A percentile compares a stretch with the other conserved stretches of the same genome.
phyloP scores from a whole-genome alignment of 139 green algal species.

The Haematococcus sp. region DNA sequence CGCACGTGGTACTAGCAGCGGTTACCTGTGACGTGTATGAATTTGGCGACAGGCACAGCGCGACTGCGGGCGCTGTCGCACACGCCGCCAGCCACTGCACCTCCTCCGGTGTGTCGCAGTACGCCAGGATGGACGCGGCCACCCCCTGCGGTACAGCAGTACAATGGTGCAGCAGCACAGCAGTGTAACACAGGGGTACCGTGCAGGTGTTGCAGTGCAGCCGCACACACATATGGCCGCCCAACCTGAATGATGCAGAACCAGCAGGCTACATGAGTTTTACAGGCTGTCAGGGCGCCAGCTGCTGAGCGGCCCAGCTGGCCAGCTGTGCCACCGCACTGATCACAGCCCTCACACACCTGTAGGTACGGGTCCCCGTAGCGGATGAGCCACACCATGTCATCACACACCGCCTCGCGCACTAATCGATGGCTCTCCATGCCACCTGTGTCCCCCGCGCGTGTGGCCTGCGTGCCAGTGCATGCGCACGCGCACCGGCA shows the following conservation, averaged over 20 bases:
- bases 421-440: conserved; percentile 17
- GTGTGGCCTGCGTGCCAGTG: too few relatives aligned
- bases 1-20: too few relatives aligned
- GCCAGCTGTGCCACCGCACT: too few relatives aligned
- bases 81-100: conserved; percentile 31
- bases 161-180: too few relatives aligned
- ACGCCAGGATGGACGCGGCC: conserved; percentile 34
- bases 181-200: too few relatives aligned
- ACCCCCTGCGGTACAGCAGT: conserved; percentile 17
- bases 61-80: conserved; percentile 15
- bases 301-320: too few relatives aligned
- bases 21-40: conserved; percentile 33
- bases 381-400: conserved; percentile 27
- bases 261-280: too few relatives aligned
- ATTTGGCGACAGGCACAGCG: conserved; percentile 22
- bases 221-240: too few relatives aligned
- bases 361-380: conserved; percentile 33
- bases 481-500: neutral
- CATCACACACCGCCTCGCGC: conserved; percentile 24
- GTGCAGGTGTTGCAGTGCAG: too few relatives aligned
- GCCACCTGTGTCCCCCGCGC: neutral
- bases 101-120: conserved; percentile 30
- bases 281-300: too few relatives aligned
- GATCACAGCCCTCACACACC: neutral
- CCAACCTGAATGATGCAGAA: too few relatives aligned